Percentiles rank a stretch among this genome's conserved stretches.
phyloP scores from a whole-genome alignment of 2,329 filamentous ascomycete genomes.

The Trichoderma koningii region DNA sequence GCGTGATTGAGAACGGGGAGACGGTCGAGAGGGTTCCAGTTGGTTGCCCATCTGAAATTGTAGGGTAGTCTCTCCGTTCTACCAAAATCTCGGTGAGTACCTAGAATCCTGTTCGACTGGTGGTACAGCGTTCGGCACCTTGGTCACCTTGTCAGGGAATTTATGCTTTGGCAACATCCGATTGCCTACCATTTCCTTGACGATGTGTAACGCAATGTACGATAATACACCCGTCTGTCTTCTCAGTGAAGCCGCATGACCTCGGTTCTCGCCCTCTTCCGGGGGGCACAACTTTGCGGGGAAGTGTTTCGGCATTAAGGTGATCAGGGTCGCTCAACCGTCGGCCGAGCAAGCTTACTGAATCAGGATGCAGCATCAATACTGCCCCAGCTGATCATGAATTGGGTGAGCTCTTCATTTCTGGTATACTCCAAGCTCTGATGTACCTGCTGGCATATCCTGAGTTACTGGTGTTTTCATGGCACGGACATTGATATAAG shows the following conservation, averaged over 20 bases:
- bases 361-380: neutral
- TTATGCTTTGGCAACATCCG: no score
- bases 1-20: no score
- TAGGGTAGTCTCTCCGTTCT: neutral
- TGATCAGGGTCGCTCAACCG: neutral
- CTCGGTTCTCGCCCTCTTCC: neutral
- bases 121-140: neutral
- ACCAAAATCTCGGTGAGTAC: no score
- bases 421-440: no score
- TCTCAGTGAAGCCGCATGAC: neutral
- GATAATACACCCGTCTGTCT: neutral
- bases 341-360: constrained; percentile 3
- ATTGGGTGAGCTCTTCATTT: neutral
- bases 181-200: neutral
- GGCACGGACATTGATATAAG: no score
- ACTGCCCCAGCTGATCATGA: neutral
- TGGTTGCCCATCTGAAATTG: neutral
- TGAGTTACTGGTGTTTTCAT: no score
- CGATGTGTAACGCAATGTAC: neutral
- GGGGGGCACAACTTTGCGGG: constrained; percentile 6
- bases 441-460: no score
- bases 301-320: neutral
- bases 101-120: neutral
- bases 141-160: rapidly evolving
- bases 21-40: no score